Base-by-base conservation (phyloP, 2,329 filamentous ascomycete genomes). In the Fusarium vanettenii region DNA sequence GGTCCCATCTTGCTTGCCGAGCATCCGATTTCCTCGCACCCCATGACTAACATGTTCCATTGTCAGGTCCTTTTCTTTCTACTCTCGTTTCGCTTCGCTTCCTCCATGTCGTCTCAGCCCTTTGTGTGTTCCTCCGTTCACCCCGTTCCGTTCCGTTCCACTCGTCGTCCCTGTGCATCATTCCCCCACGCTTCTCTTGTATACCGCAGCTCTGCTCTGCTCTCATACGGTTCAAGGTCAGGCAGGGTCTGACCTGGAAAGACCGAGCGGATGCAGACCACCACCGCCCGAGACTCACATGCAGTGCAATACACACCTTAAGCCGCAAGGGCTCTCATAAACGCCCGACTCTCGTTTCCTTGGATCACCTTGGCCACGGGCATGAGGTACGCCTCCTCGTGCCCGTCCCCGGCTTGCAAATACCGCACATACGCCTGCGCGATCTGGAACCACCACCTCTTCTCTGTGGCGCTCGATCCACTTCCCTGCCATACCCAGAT, bases 401-500 rank as follows among this genome's bases (percentile, higher is more conserved):
- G 79, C 3, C 80, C 79, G 4, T 80, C 79, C 25, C 70, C 66
- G 6, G 73, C 76, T 69, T 84, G 81, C 60, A 88, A 80, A 35
- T 84, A 83, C 13, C 83, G 82, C 59, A 89, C 78, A 72, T 92
- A 92, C 6, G 84, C 83, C 81, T 91, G 87, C n/a, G 89, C 87
- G 6, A 91, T 86, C 67, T 85, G 86, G 55, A 92, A 81, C 92
- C 92, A 93, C 79, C 85, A 84, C 6, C 88, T 86, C 80, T 86
- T 91, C 82, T 93, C 92, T 2, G 80, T 82, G 37, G 82, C 81
- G 79, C 91, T 93, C 10, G 91, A 90, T 1, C 84, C 83, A 3
- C 82, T 81, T 1, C 92, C 92, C 76, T 92, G 87, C 92, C 92
- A 93, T 2, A 93, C 89, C 91, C 91, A 93, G 37, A 93, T 84